Percentiles rank a stretch among this genome's conserved stretches.
Conservation (phyloP, 306 rosid species). For the Boehmeria nivea region DNA sequence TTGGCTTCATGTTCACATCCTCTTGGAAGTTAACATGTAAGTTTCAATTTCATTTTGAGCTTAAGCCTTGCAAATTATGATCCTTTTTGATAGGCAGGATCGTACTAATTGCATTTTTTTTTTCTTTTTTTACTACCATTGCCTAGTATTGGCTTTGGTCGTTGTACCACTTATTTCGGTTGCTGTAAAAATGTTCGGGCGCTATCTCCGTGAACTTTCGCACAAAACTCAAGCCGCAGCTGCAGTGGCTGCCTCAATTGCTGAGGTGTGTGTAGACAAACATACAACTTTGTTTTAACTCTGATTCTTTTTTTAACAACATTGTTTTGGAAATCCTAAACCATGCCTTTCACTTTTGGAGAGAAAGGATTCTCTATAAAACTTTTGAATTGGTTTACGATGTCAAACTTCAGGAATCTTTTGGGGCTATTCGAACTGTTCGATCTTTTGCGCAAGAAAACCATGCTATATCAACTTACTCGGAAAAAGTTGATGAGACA, state of each 20-base stretch:
- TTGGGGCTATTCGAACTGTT: constrained; percentile 80
- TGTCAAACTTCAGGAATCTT: constrained; percentile 53
- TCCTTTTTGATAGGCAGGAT: background rate
- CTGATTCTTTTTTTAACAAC: too few relatives aligned
- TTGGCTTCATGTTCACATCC: constrained; percentile 67
- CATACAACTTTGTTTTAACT: background rate
- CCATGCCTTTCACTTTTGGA: background rate
- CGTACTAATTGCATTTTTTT: constrained; percentile 4
- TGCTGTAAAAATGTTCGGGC: constrained; percentile 73
- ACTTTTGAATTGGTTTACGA: background rate
- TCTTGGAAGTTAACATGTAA: constrained; percentile 78
- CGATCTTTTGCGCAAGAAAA: constrained; percentile 77
- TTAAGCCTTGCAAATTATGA: constrained; percentile 4
- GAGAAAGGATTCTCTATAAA: too few relatives aligned
- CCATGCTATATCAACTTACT: constrained; percentile 56
- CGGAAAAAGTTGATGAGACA: constrained; percentile 70
- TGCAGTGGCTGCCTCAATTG: constrained; percentile 72
- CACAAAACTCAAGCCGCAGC: constrained; percentile 87
- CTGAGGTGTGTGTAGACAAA: constrained; percentile 44
- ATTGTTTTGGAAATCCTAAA: too few relatives aligned
- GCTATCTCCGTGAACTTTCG: constrained; percentile 73
- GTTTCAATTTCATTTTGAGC: constrained; percentile 26
- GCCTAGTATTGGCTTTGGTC: constrained; percentile 59
- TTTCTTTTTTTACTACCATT: background rate
- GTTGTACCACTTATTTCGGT: constrained; percentile 73